Evolutionary conservation across 257 asterid species (phyloP).

Genomic region (Lantana camara): DNA sequence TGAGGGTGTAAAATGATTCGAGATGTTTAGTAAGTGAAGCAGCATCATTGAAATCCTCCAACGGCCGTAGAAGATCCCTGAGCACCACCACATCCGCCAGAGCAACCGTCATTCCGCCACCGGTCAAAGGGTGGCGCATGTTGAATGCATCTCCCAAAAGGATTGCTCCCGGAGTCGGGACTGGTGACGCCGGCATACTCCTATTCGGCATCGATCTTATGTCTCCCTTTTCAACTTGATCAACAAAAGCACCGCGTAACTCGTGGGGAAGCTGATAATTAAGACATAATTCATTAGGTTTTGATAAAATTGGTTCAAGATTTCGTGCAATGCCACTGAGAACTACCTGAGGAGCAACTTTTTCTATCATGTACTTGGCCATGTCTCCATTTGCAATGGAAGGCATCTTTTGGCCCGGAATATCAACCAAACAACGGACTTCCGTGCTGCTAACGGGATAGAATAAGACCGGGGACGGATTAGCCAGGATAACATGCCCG

Average conservation of each 20-base stretch:
- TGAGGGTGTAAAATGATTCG: slow-evolving; percentile 46
- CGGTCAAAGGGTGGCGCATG: slow-evolving; percentile 58
- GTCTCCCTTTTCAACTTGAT: slow-evolving; percentile 47
- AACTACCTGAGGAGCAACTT: slow-evolving; percentile 54
- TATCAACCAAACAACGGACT: slow-evolving; percentile 50
- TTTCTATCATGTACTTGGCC: slow-evolving; percentile 42
- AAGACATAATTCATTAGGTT: not conserved
- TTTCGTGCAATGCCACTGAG: not conserved
- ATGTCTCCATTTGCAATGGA: slow-evolving; percentile 51
- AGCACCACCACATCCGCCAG: slow-evolving; percentile 54
- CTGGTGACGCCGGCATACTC: slow-evolving; percentile 57
- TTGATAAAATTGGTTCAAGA: not conserved
- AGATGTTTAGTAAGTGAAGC: slow-evolving; percentile 41
- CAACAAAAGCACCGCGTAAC: slow-evolving; percentile 40
- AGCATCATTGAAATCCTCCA: slow-evolving; percentile 38
- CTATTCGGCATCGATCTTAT: slow-evolving; percentile 57
- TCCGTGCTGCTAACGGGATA: slow-evolving; percentile 54
- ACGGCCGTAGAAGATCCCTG: slow-evolving; percentile 45
- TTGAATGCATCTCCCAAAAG: slow-evolving; percentile 62
- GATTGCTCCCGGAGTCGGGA: slow-evolving; percentile 56
- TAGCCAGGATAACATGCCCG: slow-evolving; percentile 52
- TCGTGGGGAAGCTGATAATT: slow-evolving; percentile 43
- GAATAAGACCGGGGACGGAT: slow-evolving; percentile 52
- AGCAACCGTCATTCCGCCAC: slow-evolving; percentile 67
- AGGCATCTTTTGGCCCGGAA: slow-evolving; percentile 50